These are phyloP conservation scores for Penicillium subrubescens DNA, from an alignment of 495 filamentous ascomycete genomes.

Conservation along the genomic window DNA sequence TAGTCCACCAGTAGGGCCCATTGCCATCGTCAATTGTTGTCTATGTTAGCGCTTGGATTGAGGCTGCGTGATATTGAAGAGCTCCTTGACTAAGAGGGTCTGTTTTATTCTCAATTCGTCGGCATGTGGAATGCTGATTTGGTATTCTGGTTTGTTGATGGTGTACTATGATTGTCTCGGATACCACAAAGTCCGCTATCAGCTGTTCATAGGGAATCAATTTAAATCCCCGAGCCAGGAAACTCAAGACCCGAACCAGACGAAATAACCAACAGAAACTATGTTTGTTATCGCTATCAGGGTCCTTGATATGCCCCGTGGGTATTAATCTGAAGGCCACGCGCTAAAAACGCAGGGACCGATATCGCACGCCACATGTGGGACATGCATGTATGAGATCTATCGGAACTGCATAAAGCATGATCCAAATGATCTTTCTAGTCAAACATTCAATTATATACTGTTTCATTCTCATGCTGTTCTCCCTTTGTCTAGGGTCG, in stretches of 20 bases:
- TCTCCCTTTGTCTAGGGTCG: neutral
- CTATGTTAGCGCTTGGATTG: neutral
- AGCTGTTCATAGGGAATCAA: neutral
- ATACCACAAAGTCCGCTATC: neutral
- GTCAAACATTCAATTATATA: neutral
- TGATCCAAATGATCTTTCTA: neutral
- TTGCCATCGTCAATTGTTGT: neutral
- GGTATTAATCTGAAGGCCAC: neutral
- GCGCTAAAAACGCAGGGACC: constrained; percentile 18
- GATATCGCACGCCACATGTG: constrained; percentile 17
- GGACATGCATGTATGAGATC: constrained; percentile 5
- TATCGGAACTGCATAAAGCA: neutral
- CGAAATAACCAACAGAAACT: neutral
- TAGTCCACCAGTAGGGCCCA: neutral
- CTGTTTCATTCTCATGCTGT: neutral
- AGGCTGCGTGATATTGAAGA: too few relatives aligned
- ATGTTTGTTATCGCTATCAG: neutral
- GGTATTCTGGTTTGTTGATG: neutral
- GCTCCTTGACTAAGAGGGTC: too few relatives aligned
- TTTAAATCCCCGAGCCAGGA: neutral
- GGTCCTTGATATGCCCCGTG: neutral
- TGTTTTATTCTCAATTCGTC: too few relatives aligned
- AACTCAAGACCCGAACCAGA: neutral
- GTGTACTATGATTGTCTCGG: neutral
- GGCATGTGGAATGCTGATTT: neutral